Percentiles rank a stretch among this genome's conserved stretches.
Conservation (phyloP, 2,329 filamentous ascomycete species). For the Parafenestella ontariensis region DNA sequence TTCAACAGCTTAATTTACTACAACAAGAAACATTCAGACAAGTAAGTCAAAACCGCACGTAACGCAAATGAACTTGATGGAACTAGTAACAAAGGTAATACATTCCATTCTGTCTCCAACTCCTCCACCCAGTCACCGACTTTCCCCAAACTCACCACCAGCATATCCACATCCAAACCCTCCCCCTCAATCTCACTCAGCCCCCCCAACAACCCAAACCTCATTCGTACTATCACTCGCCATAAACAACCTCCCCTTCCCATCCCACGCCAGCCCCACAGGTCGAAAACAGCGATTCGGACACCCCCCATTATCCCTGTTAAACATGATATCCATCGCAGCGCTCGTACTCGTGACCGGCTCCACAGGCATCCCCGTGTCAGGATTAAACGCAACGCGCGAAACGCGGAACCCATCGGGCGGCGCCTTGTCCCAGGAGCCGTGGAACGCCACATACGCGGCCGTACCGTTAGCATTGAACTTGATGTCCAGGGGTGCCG, state of each 20-base stretch:
- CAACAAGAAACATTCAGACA: too few relatives aligned
- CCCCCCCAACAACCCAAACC: constrained; percentile 25
- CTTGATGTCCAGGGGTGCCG: constrained; percentile 69
- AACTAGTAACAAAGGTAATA: too few relatives aligned
- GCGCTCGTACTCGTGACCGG: constrained; percentile 22
- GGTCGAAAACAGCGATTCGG: constrained; percentile 28
- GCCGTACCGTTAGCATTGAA: constrained; percentile 63
- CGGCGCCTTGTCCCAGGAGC: constrained; percentile 59
- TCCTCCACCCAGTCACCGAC: too few relatives aligned
- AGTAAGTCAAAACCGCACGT: too few relatives aligned
- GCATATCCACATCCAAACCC: neutral
- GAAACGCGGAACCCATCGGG: constrained; percentile 29
- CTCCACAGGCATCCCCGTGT: constrained; percentile 10
- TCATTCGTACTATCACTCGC: constrained; percentile 28
- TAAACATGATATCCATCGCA: constrained; percentile 28
- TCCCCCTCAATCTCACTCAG: neutral
- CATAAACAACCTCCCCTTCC: constrained; percentile 27
- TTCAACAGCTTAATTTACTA: too few relatives aligned
- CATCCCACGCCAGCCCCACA: constrained; percentile 22
- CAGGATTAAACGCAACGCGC: constrained; percentile 29
- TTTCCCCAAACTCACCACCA: too few relatives aligned
- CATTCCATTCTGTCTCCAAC: too few relatives aligned
- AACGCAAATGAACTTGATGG: too few relatives aligned
- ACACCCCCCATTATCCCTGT: constrained; percentile 20
- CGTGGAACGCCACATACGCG: constrained; percentile 73